A percentile compares a stretch with the other conserved stretches of the same genome.
phyloP scores from a whole-genome alignment of 495 filamentous ascomycete genomes.

The Durotheca rogersii region DNA sequence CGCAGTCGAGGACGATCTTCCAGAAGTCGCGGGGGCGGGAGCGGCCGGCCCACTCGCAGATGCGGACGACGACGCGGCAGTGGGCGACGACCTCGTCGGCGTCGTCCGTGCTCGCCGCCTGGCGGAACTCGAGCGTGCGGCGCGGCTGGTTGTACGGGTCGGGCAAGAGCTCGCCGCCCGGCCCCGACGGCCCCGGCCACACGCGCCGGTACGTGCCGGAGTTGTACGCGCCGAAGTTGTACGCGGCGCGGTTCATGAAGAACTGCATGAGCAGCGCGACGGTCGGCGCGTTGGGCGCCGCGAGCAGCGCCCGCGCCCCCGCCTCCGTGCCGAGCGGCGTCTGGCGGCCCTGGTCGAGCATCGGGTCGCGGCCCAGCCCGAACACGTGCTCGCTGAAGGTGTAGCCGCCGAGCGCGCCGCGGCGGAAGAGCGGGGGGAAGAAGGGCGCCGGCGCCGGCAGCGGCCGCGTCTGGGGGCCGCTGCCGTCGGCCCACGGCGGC shows the following conservation, averaged over 20 bases:
- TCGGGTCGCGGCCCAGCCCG: not conserved
- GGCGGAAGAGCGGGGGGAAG: slow-evolving; percentile 10
- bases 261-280: not conserved
- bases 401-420: slow-evolving; percentile 17
- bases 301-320: not conserved
- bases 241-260: not conserved
- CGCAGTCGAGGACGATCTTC: slow-evolving; percentile 4
- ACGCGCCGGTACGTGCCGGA: not conserved
- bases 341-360: not conserved
- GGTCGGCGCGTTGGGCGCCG: not conserved
- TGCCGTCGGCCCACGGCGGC: not conserved
- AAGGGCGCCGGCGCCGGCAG: not conserved
- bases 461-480: not conserved
- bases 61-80: not conserved
- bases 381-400: not conserved
- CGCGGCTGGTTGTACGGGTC: no score
- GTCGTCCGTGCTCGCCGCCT: slow-evolving; percentile 13
- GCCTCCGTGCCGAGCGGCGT: not conserved
- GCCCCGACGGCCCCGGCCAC: no score
- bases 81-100: slow-evolving; percentile 15
- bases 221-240: slow-evolving; percentile 11
- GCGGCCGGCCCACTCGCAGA: slow-evolving; percentile 7
- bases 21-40: not conserved
- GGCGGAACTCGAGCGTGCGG: slow-evolving; percentile 26
- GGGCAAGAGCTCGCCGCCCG: no score